These are phyloP conservation scores for Globisporangium middletonii DNA, from an alignment of 352 stramenopile species.

Conservation along the genomic window DNA sequence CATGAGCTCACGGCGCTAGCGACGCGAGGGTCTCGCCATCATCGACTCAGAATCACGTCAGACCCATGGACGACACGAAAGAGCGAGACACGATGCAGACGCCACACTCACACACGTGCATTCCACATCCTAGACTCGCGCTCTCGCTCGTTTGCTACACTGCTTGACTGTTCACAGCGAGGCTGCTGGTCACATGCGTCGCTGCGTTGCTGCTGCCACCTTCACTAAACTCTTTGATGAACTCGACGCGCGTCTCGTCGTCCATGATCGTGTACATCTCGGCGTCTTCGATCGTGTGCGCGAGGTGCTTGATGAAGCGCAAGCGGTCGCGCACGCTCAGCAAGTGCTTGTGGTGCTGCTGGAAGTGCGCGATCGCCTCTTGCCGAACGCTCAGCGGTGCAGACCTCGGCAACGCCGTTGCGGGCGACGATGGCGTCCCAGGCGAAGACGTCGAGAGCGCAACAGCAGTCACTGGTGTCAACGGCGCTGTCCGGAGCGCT, in stretches of 20 bases:
- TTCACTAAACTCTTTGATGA: slow-evolving; percentile 34
- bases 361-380: slow-evolving; percentile 27
- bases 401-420: not conserved
- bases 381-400: slow-evolving; percentile 21
- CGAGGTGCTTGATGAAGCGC: slow-evolving; percentile 38
- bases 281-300: slow-evolving; percentile 22
- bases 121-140: too few relatives aligned
- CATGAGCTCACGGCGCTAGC: slow-evolving; percentile 3
- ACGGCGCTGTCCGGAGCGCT: not conserved
- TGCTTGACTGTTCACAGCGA: too few relatives aligned
- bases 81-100: too few relatives aligned
- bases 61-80: too few relatives aligned
- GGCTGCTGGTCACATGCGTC: too few relatives aligned
- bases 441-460: not conserved
- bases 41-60: not conserved
- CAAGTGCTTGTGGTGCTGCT: slow-evolving; percentile 36
- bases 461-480: not conserved
- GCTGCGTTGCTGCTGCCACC: too few relatives aligned
- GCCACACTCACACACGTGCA: too few relatives aligned
- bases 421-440: not conserved
- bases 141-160: too few relatives aligned
- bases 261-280: slow-evolving; percentile 50
- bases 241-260: slow-evolving; percentile 34
- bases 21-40: slow-evolving; percentile 15
- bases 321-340: slow-evolving; percentile 21